Percentiles rank a stretch among this genome's conserved stretches.
Conservation (phyloP, 2,329 filamentous ascomycete genomes). For the Thermothelomyces thermophilus region DNA sequence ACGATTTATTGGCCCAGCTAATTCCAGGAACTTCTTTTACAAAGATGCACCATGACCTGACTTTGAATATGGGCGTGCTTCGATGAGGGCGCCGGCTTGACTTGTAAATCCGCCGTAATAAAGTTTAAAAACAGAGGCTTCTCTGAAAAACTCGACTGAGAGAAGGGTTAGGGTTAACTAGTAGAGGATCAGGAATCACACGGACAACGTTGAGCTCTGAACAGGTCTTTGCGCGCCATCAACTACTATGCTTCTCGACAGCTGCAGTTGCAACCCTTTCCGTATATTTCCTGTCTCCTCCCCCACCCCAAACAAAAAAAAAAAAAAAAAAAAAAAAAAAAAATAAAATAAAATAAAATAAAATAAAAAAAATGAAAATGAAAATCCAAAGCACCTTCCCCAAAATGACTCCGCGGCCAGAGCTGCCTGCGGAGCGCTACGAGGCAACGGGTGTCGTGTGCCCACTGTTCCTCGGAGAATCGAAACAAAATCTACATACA, state of each 20-base stretch:
- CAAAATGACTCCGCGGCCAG: constrained; percentile 8
- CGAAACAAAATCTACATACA: constrained; percentile 13
- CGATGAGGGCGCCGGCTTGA: too few relatives aligned
- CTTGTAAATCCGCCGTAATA: too few relatives aligned
- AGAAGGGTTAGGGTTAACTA: constrained; percentile 2
- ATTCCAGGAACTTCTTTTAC: background rate
- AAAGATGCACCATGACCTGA: too few relatives aligned
- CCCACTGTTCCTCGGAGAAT: constrained; percentile 12
- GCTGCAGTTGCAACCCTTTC: background rate
- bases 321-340: too few relatives aligned
- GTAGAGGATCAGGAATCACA: background rate
- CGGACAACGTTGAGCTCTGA: background rate
- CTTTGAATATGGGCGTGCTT: too few relatives aligned
- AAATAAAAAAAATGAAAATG: too few relatives aligned
- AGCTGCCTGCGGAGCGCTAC: background rate
- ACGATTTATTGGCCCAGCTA: too few relatives aligned
- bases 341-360: too few relatives aligned
- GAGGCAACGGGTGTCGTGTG: background rate
- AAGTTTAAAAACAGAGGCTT: too few relatives aligned
- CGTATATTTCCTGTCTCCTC: constrained; percentile 2
- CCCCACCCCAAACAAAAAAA: too few relatives aligned
- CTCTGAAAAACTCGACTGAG: too few relatives aligned
- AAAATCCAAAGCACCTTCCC: background rate
- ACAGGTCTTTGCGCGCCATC: too few relatives aligned
- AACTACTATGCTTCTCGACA: background rate